phyloP scores from a whole-genome alignment of 495 filamentous ascomycete genomes.

The Penicillium waksmanii region DNA sequence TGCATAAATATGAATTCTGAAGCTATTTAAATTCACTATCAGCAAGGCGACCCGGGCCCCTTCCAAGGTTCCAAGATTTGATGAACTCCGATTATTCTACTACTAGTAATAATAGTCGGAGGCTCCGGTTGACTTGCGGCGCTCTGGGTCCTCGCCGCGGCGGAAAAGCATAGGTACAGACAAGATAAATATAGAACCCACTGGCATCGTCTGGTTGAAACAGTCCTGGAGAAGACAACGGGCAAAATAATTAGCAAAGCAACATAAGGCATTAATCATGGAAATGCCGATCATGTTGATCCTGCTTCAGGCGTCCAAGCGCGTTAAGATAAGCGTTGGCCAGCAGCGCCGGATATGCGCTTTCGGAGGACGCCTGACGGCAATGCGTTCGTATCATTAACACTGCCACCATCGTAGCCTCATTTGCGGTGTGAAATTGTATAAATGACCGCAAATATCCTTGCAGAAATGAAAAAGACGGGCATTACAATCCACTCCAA shows the following conservation, averaged over 20 bases:
- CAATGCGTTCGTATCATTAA: background rate
- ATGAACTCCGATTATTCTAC: too few relatives aligned
- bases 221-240: background rate
- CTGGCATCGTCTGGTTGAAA: background rate
- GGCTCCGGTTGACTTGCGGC: too few relatives aligned
- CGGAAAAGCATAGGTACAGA: background rate
- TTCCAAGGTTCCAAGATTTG: too few relatives aligned
- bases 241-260: background rate
- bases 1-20: too few relatives aligned
- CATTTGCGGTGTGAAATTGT: background rate
- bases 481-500: background rate
- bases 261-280: background rate
- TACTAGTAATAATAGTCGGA: too few relatives aligned
- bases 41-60: too few relatives aligned
- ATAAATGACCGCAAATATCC: background rate
- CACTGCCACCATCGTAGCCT: background rate
- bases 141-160: too few relatives aligned
- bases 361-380: background rate
- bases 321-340: slow-evolving; percentile 3
- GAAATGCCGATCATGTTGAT: background rate
- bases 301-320: background rate
- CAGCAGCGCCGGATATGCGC: background rate
- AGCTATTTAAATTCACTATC: too few relatives aligned
- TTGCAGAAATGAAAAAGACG: background rate
- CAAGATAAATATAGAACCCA: background rate